Evolutionary conservation across 202 grass and related monocot species (phyloP), one percentile per base, ranked within the genome.

Genomic region (Cymbopogon flexuosus): DNA sequence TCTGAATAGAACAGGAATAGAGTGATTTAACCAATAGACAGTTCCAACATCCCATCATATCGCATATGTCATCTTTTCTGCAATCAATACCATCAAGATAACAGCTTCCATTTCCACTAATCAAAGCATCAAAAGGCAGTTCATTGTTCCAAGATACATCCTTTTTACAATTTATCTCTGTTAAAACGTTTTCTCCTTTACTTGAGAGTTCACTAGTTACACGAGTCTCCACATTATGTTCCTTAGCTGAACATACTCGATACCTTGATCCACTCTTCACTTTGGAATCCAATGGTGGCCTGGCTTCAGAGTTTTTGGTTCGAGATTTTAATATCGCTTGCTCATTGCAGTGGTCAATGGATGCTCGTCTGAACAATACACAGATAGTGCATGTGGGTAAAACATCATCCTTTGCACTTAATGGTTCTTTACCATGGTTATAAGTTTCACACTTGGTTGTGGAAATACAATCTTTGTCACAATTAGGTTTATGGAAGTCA

Each of bases 21-120:
- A 94, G 51, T 51, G 88, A 83, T 66, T 84, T 85, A 56, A 69
- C 40, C 56, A 85, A 52, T 43, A 92, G 80, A 21, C 94, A 97
- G 41, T 81, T 82, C 91, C 87, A 97, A 52, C 94, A 94, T 13
- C 86, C 73, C 74, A 80, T 71, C 80, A 80, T 81, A 66, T 77
- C 72, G 84, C 78, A 88, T 59, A 74, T 21, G 65, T 39, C 56
- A 33, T 83, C 79, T 84, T 47, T 70, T 41, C 51, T 85, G 67
- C 37, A 8, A 35, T 68, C 67, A 56, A 62, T 18, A 8, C 64
- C 61, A 75, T 63, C 51, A 83, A 15, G 0, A 60, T 35, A 29
- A 81, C 21, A 74, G 1, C 22, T 35, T 43, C 27, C 27, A 27
- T 27, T 27, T 27, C 27, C 27, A 27, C 27, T 27, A 27, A 27